Evolutionary conservation across 176 grass and related monocot genomes (phyloP), one percentile per base, ranked within the genome.

Genomic region (Paspalum notatum): DNA sequence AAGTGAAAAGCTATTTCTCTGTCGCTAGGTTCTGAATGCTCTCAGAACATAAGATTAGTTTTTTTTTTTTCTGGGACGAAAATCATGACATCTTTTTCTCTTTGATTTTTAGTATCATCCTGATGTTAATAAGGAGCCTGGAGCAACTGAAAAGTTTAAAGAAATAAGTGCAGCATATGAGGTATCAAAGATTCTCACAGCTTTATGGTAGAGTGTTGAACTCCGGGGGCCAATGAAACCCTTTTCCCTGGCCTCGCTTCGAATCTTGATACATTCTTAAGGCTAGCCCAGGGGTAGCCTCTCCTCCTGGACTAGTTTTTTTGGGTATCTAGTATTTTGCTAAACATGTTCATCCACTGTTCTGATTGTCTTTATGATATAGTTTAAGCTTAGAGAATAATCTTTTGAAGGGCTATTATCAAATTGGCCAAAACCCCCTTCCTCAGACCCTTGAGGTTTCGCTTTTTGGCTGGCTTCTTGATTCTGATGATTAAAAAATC

Each of bases 131-230:
- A 98, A 98, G 62, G 77, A 98, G 68, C 86, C 96, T 87, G 96
- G 96, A 77, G 90, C 96, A 68, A 98, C 88, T 54, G 96, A 98
- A 71, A 98, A 98, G 58, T 98, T 98, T 55, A 95, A 98, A 86
- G 92, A 98, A 84, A 98, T 98, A 91, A 98, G 92, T 48, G 61
- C 90, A 73, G 96, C 96, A 20, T 98, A 98, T 66, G 96, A 98
- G 96, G 96, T 98, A 90, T 32, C 32, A 32, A 32, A 32, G 32
- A 32, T 32, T 32, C 32, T 32, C 32, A 32, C 32, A 32, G 32
- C 32, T 32, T 32, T 32, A 32, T 32, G 32, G 32, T 32, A 32
- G 32, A 32, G 32, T 32, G 32, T 32, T 32, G 32, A 32, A 32
- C 32, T 32, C 32, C 32, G 32, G 32, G 32, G 32, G 32, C 32